Conservation (phyloP, 495 filamentous ascomycete species). For the Aspergillus affinis region DNA sequence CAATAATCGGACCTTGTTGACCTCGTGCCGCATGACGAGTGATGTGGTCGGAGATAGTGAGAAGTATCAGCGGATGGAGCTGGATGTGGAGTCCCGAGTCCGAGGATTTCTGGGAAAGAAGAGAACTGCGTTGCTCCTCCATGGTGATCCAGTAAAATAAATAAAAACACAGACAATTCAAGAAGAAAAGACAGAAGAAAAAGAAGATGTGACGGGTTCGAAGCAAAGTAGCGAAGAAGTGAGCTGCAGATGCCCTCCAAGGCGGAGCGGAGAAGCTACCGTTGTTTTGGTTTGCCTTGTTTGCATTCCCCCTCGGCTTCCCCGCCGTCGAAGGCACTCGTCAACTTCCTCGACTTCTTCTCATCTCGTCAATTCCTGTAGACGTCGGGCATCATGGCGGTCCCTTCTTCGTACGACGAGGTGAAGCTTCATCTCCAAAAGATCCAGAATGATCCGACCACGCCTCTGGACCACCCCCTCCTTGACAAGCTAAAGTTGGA, state of each 20-base stretch:
- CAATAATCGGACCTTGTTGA: slow-evolving; percentile 73
- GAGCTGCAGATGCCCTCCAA: neutral
- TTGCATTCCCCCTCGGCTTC: slow-evolving; percentile 23
- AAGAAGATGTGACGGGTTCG: slow-evolving; percentile 2
- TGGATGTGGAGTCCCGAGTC: slow-evolving; percentile 77
- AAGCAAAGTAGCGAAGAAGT: neutral
- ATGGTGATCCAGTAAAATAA: slow-evolving; percentile 10
- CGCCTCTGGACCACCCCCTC: slow-evolving; percentile 32
- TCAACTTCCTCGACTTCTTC: neutral
- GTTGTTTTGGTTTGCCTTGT: slow-evolving; percentile 25
- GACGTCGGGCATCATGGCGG: slow-evolving; percentile 29
- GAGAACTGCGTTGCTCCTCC: slow-evolving; percentile 41
- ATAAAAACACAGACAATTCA: neutral
- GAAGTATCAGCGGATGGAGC: slow-evolving; percentile 90
- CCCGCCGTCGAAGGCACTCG: slow-evolving; percentile 10
- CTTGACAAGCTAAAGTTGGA: slow-evolving; percentile 45
- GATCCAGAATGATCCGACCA: slow-evolving; percentile 38
- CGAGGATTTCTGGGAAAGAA: slow-evolving; percentile 67
- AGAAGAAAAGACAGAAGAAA: slow-evolving; percentile 5
- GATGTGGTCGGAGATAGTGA: slow-evolving; percentile 96
- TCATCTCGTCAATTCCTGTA: neutral
- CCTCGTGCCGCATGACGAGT: slow-evolving; percentile 81
- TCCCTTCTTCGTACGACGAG: slow-evolving; percentile 40
- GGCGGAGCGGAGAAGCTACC: slow-evolving; percentile 8
- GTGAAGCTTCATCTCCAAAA: slow-evolving; percentile 37